A percentile compares a stretch with the other conserved stretches of the same genome.
Evolutionary conservation across 441 rosid genomes (phyloP).

Genomic region (Arabidopsis lyrata): DNA sequence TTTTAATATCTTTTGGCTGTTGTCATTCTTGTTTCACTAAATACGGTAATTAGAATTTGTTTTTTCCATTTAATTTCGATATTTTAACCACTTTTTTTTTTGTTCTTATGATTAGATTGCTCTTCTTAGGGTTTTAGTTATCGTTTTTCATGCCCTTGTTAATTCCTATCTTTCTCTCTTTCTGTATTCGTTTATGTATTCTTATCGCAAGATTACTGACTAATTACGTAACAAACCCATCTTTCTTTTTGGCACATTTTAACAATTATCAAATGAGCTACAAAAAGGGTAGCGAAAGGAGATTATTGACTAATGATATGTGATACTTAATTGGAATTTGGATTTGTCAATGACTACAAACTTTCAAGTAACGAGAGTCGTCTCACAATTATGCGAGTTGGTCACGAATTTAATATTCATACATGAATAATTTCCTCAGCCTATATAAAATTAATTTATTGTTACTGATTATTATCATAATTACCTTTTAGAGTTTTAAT

Average conservation of each 20-base stretch:
- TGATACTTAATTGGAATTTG: slow-evolving; percentile 34
- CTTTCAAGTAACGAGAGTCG: slow-evolving; percentile 44
- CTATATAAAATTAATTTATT: slow-evolving; percentile 1
- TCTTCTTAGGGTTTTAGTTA: not conserved
- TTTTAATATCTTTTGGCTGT: not conserved
- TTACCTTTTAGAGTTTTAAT: not conserved
- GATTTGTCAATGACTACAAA: slow-evolving; percentile 41
- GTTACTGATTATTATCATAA: slow-evolving; percentile 13
- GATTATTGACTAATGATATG: slow-evolving; percentile 45
- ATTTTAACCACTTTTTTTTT: not conserved
- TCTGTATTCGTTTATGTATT: not conserved
- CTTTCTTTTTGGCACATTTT: slow-evolving; percentile 14
- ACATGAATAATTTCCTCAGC: slow-evolving; percentile 37
- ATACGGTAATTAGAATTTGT: not conserved
- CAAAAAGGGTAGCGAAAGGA: slow-evolving; percentile 14
- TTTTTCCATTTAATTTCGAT: not conserved
- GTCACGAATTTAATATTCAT: slow-evolving; percentile 37
- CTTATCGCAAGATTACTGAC: slow-evolving; percentile 6
- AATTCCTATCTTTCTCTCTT: not conserved
- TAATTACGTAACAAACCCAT: slow-evolving; percentile 16
- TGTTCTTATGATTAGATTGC: not conserved
- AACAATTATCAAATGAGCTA: slow-evolving; percentile 25
- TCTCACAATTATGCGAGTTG: slow-evolving; percentile 36
- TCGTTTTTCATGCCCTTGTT: not conserved
- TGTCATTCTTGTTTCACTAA: slow-evolving; percentile 22